Conservation (phyloP, 305 asterid species). For the Rubia balearica region DNA sequence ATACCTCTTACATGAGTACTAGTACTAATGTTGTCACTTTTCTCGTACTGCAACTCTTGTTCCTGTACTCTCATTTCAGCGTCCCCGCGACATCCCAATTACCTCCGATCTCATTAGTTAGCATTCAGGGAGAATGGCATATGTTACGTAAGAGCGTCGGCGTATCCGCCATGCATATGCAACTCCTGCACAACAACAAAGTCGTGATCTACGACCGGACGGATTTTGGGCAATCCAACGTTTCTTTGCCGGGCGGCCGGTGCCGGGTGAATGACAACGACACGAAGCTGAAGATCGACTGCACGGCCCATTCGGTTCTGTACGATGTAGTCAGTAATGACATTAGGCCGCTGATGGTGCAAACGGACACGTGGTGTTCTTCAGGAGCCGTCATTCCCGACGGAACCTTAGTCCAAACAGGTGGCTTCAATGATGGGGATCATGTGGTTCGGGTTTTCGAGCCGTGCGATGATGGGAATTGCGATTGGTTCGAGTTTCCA, state of each 20-base stretch:
- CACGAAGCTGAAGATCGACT: constrained; percentile 31
- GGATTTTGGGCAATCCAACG: constrained; percentile 55
- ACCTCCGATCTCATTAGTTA: neutral
- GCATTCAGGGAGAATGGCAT: constrained; percentile 41
- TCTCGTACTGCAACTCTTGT: constrained; percentile 12
- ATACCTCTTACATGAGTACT: neutral
- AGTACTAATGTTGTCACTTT: constrained; percentile 5
- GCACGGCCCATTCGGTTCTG: constrained; percentile 60
- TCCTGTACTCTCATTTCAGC: constrained; percentile 17
- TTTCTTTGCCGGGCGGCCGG: constrained; percentile 40
- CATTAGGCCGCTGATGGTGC: constrained; percentile 43
- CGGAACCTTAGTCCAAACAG: constrained; percentile 61
- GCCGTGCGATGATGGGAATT: constrained; percentile 30
- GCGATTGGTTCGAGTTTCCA: constrained; percentile 61
- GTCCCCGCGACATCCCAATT: constrained; percentile 6
- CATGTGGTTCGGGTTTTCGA: constrained; percentile 27
- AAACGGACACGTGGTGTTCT: constrained; percentile 68
- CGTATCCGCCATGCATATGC: constrained; percentile 51
- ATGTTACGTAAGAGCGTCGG: constrained; percentile 50
- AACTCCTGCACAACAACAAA: constrained; percentile 46
- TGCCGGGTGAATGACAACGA: constrained; percentile 44
- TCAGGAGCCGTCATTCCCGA: constrained; percentile 54
- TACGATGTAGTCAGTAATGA: constrained; percentile 37
- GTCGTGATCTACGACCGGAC: constrained; percentile 60
- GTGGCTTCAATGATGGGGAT: constrained; percentile 64